A percentile compares a stretch with the other conserved stretches of the same genome.
phyloP scores from a whole-genome alignment of 2,329 filamentous ascomycete genomes.

The Fusarium albosuccineum region DNA sequence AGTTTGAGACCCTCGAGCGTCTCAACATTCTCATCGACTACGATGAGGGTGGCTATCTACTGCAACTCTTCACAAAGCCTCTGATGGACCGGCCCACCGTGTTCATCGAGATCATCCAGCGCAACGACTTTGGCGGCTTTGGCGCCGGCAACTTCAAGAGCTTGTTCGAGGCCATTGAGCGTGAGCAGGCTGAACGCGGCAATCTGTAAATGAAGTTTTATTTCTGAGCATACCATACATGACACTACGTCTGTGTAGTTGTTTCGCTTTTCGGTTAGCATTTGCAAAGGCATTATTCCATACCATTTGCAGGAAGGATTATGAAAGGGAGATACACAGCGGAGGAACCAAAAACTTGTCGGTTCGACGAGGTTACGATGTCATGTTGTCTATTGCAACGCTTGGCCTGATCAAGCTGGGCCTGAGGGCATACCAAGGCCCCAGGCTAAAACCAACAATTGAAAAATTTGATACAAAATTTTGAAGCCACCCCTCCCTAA shows the following conservation, averaged over 20 bases:
- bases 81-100: slow-evolving; percentile 95
- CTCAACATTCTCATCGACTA: slow-evolving; percentile 95
- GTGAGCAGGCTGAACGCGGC: slow-evolving; percentile 88
- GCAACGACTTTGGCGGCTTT: slow-evolving; percentile 91
- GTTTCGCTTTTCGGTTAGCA: background rate
- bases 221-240: background rate
- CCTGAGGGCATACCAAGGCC: slow-evolving; percentile 9
- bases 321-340: slow-evolving; percentile 1
- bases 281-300: background rate
- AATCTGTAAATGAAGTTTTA: slow-evolving; percentile 71
- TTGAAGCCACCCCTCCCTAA: slow-evolving; percentile 2
- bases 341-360: slow-evolving; percentile 21
- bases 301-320: slow-evolving; percentile 5
- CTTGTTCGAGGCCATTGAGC: slow-evolving; percentile 93
- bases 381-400: slow-evolving; percentile 20
- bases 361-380: slow-evolving; percentile 22
- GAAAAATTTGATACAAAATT: slow-evolving; percentile 16
- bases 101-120: slow-evolving; percentile 96
- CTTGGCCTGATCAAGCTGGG: slow-evolving; percentile 15
- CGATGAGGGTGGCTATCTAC: slow-evolving; percentile 88
- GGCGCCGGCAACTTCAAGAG: slow-evolving; percentile 97
- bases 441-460: slow-evolving; percentile 15
- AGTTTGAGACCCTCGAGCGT: slow-evolving; percentile 80
- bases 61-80: slow-evolving; percentile 85
- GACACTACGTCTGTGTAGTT: slow-evolving; percentile 2